Evolutionary conservation across 2,329 filamentous ascomycete species (phyloP).

Genomic region (Colletotrichum sublineola): DNA sequence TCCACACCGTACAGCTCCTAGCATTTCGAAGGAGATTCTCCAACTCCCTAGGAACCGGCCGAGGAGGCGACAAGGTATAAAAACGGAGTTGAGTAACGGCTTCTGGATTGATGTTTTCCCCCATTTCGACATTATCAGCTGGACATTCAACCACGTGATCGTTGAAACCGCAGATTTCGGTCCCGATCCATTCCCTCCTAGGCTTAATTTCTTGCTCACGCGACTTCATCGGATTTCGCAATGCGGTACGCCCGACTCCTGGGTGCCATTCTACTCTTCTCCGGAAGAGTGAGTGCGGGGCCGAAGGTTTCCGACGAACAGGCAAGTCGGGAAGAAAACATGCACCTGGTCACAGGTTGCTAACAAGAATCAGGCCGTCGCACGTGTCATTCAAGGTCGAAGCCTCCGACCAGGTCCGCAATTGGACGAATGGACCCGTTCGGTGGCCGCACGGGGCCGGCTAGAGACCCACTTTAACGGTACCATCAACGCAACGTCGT

Average conservation of each 20-base stretch:
- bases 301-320: conserved; percentile 14
- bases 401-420: conserved; percentile 3
- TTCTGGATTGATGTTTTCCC: too few species aligned
- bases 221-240: neutral
- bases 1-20: neutral
- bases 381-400: conserved; percentile 15
- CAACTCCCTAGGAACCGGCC: conserved; percentile 8
- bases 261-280: conserved; percentile 6
- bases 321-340: conserved; percentile 9
- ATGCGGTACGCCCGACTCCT: conserved; percentile 25
- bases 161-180: too few species aligned
- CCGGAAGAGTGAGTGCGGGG: conserved; percentile 9
- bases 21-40: neutral
- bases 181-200: neutral
- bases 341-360: neutral
- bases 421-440: neutral
- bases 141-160: neutral
- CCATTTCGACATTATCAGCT: neutral
- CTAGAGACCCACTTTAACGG: conserved; percentile 23
- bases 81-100: neutral
- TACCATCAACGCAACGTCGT: conserved; percentile 33
- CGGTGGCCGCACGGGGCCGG: conserved; percentile 11
- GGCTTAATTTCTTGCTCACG: neutral
- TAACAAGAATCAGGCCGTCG: conserved; percentile 21
- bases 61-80: conserved; percentile 20